A percentile compares a stretch with the other conserved stretches of the same genome.
Conservation (phyloP, 305 asterid genomes). For the Salvia sclarea region DNA sequence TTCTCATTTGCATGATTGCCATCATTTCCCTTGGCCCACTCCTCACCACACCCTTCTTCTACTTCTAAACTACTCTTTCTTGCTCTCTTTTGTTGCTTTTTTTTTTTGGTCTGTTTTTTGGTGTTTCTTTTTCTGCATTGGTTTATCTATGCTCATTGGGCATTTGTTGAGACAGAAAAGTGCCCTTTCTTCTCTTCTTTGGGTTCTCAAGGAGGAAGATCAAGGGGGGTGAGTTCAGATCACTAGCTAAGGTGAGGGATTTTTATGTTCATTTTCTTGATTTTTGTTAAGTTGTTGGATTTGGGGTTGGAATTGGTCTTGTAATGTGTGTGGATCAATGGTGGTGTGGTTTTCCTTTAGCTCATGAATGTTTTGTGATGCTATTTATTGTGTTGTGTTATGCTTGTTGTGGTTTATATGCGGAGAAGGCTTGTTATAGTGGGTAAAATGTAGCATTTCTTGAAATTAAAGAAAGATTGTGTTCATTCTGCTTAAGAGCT, state of each 20-base stretch:
- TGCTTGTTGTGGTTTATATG: conserved; percentile 17
- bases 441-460: conserved; percentile 18
- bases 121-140: conserved; percentile 52
- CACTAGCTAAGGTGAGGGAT: conserved; percentile 49
- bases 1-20: conserved; percentile 33
- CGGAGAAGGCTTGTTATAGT: conserved; percentile 20
- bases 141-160: conserved; percentile 52
- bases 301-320: conserved; percentile 27
- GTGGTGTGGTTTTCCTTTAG: not conserved
- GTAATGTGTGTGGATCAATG: conserved; percentile 15
- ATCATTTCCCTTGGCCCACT: conserved; percentile 62
- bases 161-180: conserved; percentile 41
- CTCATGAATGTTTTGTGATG: conserved; percentile 17
- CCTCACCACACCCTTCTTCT: conserved; percentile 48
- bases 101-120: conserved; percentile 32
- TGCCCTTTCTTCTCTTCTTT: conserved; percentile 44
- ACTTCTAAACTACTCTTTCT: conserved; percentile 60
- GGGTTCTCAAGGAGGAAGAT: conserved; percentile 68
- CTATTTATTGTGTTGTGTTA: conserved; percentile 19
- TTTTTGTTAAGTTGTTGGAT: conserved; percentile 30
- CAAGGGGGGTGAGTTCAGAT: conserved; percentile 56
- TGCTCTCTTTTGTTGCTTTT: conserved; percentile 38
- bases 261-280: conserved; percentile 35
- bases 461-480: conserved; percentile 12
- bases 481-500: conserved; percentile 7